A percentile compares a stretch with the other conserved stretches of the same genome.
phyloP scores from a whole-genome alignment of 305 asterid species.

The Vinca major region DNA sequence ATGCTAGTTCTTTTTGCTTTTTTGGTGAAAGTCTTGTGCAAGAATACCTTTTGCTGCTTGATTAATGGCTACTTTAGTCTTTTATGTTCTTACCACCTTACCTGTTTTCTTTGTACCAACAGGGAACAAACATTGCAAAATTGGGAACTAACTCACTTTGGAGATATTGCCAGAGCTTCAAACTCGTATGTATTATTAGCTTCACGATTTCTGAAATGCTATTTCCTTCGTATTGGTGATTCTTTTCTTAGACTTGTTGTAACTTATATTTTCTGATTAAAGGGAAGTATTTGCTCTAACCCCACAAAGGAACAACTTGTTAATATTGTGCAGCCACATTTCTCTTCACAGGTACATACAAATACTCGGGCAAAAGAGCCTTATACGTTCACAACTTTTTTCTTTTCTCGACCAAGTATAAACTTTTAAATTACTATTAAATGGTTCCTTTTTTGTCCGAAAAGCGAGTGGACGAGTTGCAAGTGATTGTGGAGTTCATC shows the following conservation, averaged over 20 bases:
- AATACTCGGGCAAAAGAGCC: too few relatives aligned
- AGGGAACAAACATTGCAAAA: conserved; percentile 62
- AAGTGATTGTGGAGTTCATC: conserved; percentile 68
- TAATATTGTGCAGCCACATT: conserved; percentile 64
- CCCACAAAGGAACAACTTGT: conserved; percentile 68
- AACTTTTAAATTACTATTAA: neutral
- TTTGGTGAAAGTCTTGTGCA: neutral
- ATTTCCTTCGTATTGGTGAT: neutral
- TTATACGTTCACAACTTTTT: neutral
- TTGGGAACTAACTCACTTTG: conserved; percentile 73
- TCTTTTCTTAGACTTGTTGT: neutral
- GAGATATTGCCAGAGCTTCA: conserved; percentile 79
- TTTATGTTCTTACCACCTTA: neutral
- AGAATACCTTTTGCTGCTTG: neutral
- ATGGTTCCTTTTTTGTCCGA: conserved; percentile 5
- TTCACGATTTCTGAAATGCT: neutral
- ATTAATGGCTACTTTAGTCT: neutral
- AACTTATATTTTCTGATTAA: conserved; percentile 14
- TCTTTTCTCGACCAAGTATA: too few relatives aligned
- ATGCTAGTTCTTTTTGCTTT: conserved; percentile 3
- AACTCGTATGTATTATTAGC: conserved; percentile 44
- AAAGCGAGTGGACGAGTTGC: conserved; percentile 74
- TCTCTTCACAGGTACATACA: conserved; percentile 71
- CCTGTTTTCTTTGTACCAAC: conserved; percentile 9
- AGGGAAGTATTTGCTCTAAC: conserved; percentile 55